Evolutionary conservation across 78 protist species (phyloP), one percentile per base, ranked within the genome.

Genomic region (Emiliania huxleyi): DNA sequence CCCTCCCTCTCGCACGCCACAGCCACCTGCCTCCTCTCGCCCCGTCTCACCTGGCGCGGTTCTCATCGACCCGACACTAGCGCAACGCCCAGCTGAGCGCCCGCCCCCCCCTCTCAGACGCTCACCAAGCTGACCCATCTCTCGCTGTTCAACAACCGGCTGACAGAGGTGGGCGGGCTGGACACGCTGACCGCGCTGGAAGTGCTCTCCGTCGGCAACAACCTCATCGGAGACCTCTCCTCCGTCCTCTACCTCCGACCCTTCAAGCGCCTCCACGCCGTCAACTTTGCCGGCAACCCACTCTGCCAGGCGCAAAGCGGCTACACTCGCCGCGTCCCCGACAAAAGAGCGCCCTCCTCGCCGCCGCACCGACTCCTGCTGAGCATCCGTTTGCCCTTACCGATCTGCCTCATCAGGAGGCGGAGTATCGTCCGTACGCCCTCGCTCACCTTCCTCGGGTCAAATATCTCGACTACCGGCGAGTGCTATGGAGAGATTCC

Each of bases 151-250:
- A 19, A 8, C 62, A 52, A 52, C 62, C 8, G 62, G 62, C 62
- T 52, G 15, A 52, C 62, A 52, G 62, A 12, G 38, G 42, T 94
- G 35, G 94, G 92, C 21, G 42, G 42, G 15, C 5, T 94, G 91
- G 94, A 94, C 55, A 0, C 91, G 35, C 90, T 91, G 33, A 15
- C 0, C 2, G 4, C 42, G 29, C 62, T 94, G 45, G 22, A 91
- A 15, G 52, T 94, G 44, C 92, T 94, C 44, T 75, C 94, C 48
- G 5, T 94, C 33, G 95, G 95, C 69, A 21, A 71, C 52, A 94
- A 94, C 94, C 71, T 35, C 37, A 42, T 92, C 49, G 1, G 25
- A 11, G 38, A 23, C 19, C 29, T 84, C 15, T 55, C 33, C 33
- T 1, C 48, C 33, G 26, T 83, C 90, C 40, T 48, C 87, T 69